phyloP scores from a whole-genome alignment of 305 asterid genomes.

The Fraxinus sp. region DNA sequence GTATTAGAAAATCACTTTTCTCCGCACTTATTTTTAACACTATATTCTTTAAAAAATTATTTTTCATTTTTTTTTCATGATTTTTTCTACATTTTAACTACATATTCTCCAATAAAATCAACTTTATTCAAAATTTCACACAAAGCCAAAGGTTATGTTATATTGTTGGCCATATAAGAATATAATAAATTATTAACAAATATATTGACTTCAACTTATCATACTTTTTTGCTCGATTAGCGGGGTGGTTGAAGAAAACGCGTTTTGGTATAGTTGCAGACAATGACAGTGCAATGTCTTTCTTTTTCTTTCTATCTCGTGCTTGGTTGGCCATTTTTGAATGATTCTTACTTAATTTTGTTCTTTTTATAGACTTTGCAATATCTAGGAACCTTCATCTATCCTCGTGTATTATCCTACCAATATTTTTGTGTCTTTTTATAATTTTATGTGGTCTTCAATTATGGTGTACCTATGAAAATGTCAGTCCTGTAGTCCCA shows the following conservation, averaged over 20 bases:
- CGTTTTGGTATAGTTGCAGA: background rate
- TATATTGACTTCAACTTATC: background rate
- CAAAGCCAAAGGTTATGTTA: background rate
- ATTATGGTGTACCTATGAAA: background rate
- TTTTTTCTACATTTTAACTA: background rate
- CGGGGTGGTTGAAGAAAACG: background rate
- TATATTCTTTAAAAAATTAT: no score
- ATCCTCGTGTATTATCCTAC: background rate
- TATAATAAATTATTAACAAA: background rate
- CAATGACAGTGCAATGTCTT: background rate
- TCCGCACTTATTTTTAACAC: background rate
- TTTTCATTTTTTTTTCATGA: background rate
- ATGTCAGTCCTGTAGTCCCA: background rate
- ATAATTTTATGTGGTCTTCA: background rate
- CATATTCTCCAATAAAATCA: background rate
- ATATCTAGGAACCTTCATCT: conserved; percentile 1
- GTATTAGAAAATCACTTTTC: background rate
- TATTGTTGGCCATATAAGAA: background rate
- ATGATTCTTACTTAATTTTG: background rate
- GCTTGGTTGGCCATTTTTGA: background rate
- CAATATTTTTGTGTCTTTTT: background rate
- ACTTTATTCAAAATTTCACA: background rate
- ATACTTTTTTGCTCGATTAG: background rate
- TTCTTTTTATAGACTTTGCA: background rate
- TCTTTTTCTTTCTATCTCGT: background rate